A percentile compares a stretch with the other conserved stretches of the same genome.
Evolutionary conservation across 2,329 filamentous ascomycete species (phyloP).

Genomic region (Neonectria hederae): DNA sequence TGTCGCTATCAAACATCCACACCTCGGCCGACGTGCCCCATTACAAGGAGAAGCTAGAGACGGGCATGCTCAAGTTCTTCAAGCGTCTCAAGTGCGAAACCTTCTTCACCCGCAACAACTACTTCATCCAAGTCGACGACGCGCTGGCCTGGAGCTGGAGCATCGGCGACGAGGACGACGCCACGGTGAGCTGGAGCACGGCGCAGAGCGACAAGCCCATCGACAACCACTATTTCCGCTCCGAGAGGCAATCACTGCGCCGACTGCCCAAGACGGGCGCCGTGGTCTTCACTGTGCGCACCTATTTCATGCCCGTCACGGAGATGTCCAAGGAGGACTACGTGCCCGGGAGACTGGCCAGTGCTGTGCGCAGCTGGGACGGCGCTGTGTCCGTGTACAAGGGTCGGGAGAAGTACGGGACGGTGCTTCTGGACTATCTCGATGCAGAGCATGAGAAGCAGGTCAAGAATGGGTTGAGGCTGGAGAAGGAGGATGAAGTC

Average conservation of each 20-base stretch:
- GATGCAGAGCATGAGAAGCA: conserved; percentile 80
- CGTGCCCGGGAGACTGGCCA: conserved; percentile 81
- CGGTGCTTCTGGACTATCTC: conserved; percentile 79
- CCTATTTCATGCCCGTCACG: conserved; percentile 79
- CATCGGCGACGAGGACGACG: conserved; percentile 77
- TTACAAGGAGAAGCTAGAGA: conserved; percentile 75
- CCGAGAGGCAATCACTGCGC: conserved; percentile 76
- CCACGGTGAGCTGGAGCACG: conserved; percentile 75
- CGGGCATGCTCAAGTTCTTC: conserved; percentile 86
- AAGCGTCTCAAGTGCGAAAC: conserved; percentile 73
- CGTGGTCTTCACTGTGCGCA: conserved; percentile 79
- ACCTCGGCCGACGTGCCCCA: conserved; percentile 79
- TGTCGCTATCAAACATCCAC: conserved; percentile 82
- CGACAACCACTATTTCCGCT: conserved; percentile 79
- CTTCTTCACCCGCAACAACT: conserved; percentile 76
- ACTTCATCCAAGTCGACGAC: conserved; percentile 89
- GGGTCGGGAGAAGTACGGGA: conserved; percentile 77
- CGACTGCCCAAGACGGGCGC: conserved; percentile 67
- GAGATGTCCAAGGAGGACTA: conserved; percentile 76
- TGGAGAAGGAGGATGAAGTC: conserved; percentile 68
- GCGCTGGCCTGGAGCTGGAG: conserved; percentile 77
- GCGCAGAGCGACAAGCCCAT: conserved; percentile 79
- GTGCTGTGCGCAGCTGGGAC: conserved; percentile 83
- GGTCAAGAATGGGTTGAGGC: conserved; percentile 70
- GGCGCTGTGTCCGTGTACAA: conserved; percentile 82